phyloP scores from a whole-genome alignment of 495 filamentous ascomycete species.

The Aspergillus taichungensis region DNA sequence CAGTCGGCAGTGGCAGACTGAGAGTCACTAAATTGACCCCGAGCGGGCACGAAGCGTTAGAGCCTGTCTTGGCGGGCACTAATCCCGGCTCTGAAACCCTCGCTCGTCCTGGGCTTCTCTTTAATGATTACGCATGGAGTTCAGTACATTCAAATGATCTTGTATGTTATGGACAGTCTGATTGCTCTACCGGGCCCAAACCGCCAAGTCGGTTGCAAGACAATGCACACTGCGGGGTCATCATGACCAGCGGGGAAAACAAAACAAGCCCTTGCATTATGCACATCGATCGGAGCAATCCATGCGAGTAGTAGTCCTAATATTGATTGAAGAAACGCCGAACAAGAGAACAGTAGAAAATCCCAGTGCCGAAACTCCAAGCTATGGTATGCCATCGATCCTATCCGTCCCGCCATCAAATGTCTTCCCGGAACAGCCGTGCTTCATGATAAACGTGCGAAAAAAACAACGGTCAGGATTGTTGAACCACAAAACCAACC shows the following conservation, averaged over 20 bases:
- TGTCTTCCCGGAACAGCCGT: not conserved
- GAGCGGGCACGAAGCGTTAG: conserved; percentile 9
- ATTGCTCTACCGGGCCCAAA: not conserved
- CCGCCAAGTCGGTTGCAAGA: not conserved
- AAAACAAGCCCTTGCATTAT: conserved; percentile 4
- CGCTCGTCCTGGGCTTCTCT: not conserved
- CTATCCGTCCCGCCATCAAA: no score
- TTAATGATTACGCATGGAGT: not conserved
- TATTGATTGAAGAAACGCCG: no score
- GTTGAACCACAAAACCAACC: not conserved
- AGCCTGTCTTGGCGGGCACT: conserved; percentile 11
- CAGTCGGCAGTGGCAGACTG: no score
- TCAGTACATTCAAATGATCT: no score
- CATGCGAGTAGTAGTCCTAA: no score
- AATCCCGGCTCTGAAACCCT: not conserved
- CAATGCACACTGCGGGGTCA: no score
- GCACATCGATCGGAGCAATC: not conserved
- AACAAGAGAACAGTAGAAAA: no score
- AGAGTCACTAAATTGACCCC: no score
- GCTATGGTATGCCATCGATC: no score
- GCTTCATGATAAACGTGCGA: not conserved
- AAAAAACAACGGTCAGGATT: not conserved
- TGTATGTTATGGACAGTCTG: no score
- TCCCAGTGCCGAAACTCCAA: no score
- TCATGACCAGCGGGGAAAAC: no score